phyloP scores from a whole-genome alignment of 768 basidiomycete species.

The Auriscalpium vulgare region DNA sequence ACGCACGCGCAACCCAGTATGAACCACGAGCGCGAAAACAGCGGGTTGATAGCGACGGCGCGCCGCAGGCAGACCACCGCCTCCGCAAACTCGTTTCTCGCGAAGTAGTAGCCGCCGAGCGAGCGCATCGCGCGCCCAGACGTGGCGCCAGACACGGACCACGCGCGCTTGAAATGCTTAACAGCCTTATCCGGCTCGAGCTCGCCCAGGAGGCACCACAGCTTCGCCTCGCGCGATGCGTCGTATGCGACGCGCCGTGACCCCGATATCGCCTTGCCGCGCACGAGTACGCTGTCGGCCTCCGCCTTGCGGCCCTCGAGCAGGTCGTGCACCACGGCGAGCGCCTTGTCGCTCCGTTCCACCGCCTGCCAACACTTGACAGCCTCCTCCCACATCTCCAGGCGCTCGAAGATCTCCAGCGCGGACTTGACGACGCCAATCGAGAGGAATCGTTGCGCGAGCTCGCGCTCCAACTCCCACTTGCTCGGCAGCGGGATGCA shows the following conservation, averaged over 20 bases:
- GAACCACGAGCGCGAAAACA: slow-evolving; percentile 88
- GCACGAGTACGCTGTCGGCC: slow-evolving; percentile 58
- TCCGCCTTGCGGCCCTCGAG: slow-evolving; percentile 82
- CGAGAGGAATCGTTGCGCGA: slow-evolving; percentile 74
- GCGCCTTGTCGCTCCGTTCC: slow-evolving; percentile 72
- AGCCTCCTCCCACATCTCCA: slow-evolving; percentile 99
- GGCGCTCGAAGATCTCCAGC: slow-evolving; percentile 84
- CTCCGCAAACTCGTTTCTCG: slow-evolving; percentile 50
- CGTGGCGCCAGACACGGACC: slow-evolving; percentile 70
- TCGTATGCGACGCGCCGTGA: slow-evolving; percentile 43
- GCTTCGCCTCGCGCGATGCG: slow-evolving; percentile 71
- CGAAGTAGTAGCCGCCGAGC: slow-evolving; percentile 78
- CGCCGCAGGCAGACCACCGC: slow-evolving; percentile 60
- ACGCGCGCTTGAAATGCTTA: slow-evolving; percentile 75
- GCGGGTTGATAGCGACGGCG: slow-evolving; percentile 84
- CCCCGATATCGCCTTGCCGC: slow-evolving; percentile 44
- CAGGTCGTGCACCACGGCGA: slow-evolving; percentile 76
- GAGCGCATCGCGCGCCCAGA: slow-evolving; percentile 91
- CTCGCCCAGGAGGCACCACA: slow-evolving; percentile 94
- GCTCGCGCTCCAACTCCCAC: slow-evolving; percentile 91
- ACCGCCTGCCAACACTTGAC: slow-evolving; percentile 80
- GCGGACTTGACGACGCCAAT: slow-evolving; percentile 88
- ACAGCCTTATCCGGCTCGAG: slow-evolving; percentile 66
- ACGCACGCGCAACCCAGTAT: slow-evolving; percentile 89
- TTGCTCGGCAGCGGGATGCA: slow-evolving; percentile 75